These are phyloP conservation scores for Daldinia decipiens DNA, from an alignment of 495 filamentous ascomycete genomes.

Conservation along the genomic window DNA sequence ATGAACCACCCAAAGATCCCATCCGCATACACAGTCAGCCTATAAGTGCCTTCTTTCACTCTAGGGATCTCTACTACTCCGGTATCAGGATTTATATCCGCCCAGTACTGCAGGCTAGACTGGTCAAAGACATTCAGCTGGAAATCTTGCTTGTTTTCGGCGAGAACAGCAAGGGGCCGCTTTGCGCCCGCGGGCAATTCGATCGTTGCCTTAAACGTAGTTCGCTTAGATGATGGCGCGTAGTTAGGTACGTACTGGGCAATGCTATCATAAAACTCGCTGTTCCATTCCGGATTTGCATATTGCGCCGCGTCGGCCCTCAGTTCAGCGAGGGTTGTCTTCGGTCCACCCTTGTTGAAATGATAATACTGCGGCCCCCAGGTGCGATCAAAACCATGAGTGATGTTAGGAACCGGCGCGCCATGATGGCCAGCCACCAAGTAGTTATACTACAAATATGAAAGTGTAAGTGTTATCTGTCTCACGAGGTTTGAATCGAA, in stretches of 20 bases:
- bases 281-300: slow-evolving; percentile 60
- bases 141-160: slow-evolving; percentile 60
- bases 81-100: slow-evolving; percentile 53
- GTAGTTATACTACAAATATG: slow-evolving; percentile 44
- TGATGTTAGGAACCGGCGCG: slow-evolving; percentile 67
- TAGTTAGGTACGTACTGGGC: slow-evolving; percentile 64
- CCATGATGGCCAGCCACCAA: slow-evolving; percentile 66
- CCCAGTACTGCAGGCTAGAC: slow-evolving; percentile 65
- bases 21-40: slow-evolving; percentile 65
- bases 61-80: slow-evolving; percentile 58
- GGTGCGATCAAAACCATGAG: slow-evolving; percentile 66
- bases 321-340: slow-evolving; percentile 52
- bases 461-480: background rate
- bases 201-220: slow-evolving; percentile 56
- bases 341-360: slow-evolving; percentile 61
- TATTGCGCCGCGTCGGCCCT: slow-evolving; percentile 58
- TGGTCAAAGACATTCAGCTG: slow-evolving; percentile 63
- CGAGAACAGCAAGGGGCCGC: slow-evolving; percentile 60
- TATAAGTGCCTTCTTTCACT: slow-evolving; percentile 62
- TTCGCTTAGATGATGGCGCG: slow-evolving; percentile 54
- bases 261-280: slow-evolving; percentile 64
- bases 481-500: background rate
- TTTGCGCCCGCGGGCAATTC: slow-evolving; percentile 57
- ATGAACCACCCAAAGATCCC: slow-evolving; percentile 64
- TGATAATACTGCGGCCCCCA: slow-evolving; percentile 67